Evolutionary conservation across 2,329 filamentous ascomycete species (phyloP), one percentile per base, ranked within the genome.

Genomic region (Rhinocladiella mackenziei): DNA sequence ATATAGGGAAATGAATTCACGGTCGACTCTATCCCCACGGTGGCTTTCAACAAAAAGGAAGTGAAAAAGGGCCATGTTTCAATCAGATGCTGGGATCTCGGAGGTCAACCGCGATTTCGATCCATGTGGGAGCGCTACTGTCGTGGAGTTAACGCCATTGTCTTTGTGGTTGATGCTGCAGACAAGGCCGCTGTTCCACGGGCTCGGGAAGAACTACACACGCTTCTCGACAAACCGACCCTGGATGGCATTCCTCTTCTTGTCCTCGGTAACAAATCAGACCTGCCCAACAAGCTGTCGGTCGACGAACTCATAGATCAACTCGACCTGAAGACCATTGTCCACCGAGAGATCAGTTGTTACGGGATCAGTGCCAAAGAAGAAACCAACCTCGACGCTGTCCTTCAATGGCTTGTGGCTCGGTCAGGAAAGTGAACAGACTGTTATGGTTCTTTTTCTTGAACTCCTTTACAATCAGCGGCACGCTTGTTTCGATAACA

Each of bases 51-150:
- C 69, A 95, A 96, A 82, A 97, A 97, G 76, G 84, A 86, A 57
- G 89, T 98, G 59, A 89, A 96, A 71, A 91, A 92, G 63, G 92
- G 92, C 58, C 91, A 97, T 78, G 92, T 98, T 65, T 94, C 92
- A 59, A 76, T 98, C 61, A 97, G 97, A 71, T 98, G 92, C 70
- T 98, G 92, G 92, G 92, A 98, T 72, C 81, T 98, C 54, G 92
- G 92, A 58, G 92, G 92, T 41, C 92, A 98, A 70, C 91, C 92
- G 58, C 81, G 91, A 56, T 98, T 97, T 72, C 86, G 92, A 62
- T 86, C 87, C 58, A 98, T 98, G 92, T 98, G 92, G 92, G 92
- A 98, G 74, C 78, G 92, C 62, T 98, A 98, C 68, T 97, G 92
- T 70, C 87, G 89, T 54, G 92, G 89, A 39, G 92, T 97, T 57